Percentiles rank a stretch among this genome's conserved stretches.
phyloP scores from a whole-genome alignment of 1,139 yeast genomes.

The Yamadazyma diddensiae region DNA sequence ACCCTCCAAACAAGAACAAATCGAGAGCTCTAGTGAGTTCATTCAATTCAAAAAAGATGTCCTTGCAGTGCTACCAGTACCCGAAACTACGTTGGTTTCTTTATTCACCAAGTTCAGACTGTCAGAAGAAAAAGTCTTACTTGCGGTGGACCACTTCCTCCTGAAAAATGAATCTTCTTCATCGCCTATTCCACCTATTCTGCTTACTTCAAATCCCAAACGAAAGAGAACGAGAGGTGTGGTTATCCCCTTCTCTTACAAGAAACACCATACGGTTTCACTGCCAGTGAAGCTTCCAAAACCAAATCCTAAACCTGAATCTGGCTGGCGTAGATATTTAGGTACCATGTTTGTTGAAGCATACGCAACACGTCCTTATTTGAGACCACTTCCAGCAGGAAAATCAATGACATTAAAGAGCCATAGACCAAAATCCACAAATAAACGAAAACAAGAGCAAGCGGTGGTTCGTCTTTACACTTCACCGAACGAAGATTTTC shows the following conservation, averaged over 20 bases:
- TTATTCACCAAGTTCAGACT: slow-evolving; percentile 23
- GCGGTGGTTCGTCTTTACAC: slow-evolving; percentile 36
- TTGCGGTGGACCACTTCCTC: slow-evolving; percentile 30
- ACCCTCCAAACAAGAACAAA: neutral
- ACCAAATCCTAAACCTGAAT: neutral
- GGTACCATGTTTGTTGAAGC: slow-evolving; percentile 75
- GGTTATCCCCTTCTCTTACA: slow-evolving; percentile 12
- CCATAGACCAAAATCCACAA: slow-evolving; percentile 28
- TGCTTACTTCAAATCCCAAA: slow-evolving; percentile 11
- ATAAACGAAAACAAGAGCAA: slow-evolving; percentile 20
- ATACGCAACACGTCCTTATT: slow-evolving; percentile 80
- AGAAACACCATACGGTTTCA: slow-evolving; percentile 5
- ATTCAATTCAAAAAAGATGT: slow-evolving; percentile 3
- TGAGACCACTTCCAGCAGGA: slow-evolving; percentile 48
- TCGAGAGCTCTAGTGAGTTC: neutral
- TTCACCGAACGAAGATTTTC: slow-evolving; percentile 17
- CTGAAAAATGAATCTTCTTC: slow-evolving; percentile 13
- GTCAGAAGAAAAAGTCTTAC: slow-evolving; percentile 22
- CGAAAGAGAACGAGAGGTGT: slow-evolving; percentile 14
- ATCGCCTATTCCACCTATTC: slow-evolving; percentile 14
- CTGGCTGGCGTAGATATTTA: slow-evolving; percentile 34
- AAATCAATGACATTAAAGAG: slow-evolving; percentile 43
- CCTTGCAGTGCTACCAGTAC: slow-evolving; percentile 1
- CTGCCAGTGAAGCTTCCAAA: neutral
- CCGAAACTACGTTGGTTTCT: slow-evolving; percentile 8